Evolutionary conservation across 306 rosid genomes (phyloP), one percentile per base, ranked within the genome.

Genomic region (Castanea mollissima): DNA sequence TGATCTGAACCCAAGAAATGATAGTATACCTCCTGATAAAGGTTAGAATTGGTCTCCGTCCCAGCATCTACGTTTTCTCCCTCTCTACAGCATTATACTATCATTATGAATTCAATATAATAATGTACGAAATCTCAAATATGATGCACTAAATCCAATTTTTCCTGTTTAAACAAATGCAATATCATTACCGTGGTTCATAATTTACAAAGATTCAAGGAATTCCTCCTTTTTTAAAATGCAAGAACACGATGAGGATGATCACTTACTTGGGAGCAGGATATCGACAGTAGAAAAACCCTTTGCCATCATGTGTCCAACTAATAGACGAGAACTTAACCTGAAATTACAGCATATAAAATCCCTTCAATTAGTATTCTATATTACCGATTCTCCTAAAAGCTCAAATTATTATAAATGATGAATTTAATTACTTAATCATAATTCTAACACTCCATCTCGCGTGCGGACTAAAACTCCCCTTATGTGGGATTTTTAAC

Each of bases 271-370:
- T 91, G 63, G 97, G 95, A 71, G 97, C 85, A 18, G 99, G 99
- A 84, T 85, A 95, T 74, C 98, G 92, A 81, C 96, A 80, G 77
- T 95, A 95, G 81, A 95, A 95, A 84, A 93, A 93, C 52, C 99
- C 97, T 83, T 90, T 91, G 93, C 75, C 76, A 76, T 95, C 98
- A 74, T 82, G 90, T 1, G 99, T 93, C 99, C 99, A 95, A 80
- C 91, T 87, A 73, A 91, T 88, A 51, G 85, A 71, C 29, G 93
- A 90, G 89, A 95, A 93, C 75, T 95, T 95, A 7, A 91, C 93
- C 98, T 95, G 93, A 83, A 49, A 90, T 87, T 79, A 68, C 19
- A 51, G 60, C 19, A 78, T 18, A 55, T 19, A 73, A 23, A 77
- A 49, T 7, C 34, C 27, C 51, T 72, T 52, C 27, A 21, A 46